phyloP scores from a whole-genome alignment of 306 rosid genomes.

The Vachellia pachyceras region DNA sequence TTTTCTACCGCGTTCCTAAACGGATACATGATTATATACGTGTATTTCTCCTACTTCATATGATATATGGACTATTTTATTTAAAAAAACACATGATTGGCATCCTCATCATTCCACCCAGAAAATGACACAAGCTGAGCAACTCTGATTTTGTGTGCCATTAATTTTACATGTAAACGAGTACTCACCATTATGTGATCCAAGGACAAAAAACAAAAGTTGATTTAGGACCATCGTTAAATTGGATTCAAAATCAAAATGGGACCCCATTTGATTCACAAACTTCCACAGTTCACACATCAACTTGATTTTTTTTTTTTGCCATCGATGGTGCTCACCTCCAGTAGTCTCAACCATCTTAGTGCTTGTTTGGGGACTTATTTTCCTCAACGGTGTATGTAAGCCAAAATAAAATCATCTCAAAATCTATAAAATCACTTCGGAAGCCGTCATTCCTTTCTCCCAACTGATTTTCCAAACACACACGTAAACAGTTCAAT shows the following conservation, averaged over 20 bases:
- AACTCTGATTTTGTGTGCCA: not conserved
- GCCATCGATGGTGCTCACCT: not conserved
- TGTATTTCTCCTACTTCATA: too few species aligned
- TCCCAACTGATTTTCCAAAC: too few species aligned
- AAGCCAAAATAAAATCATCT: too few species aligned
- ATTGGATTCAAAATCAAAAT: not conserved
- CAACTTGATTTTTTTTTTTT: not conserved
- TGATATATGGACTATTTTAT: too few species aligned
- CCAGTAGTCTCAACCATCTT: constrained; percentile 4
- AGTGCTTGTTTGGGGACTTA: too few species aligned
- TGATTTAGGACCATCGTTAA: not conserved
- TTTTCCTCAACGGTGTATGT: too few species aligned
- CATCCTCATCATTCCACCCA: not conserved
- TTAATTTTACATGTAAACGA: not conserved
- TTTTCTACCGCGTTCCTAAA: too few species aligned
- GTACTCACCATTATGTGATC: not conserved
- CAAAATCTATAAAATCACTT: too few species aligned
- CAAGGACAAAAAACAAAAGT: not conserved
- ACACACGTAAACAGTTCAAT: too few species aligned
- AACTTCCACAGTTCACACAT: not conserved
- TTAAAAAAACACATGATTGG: not conserved
- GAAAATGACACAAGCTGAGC: not conserved
- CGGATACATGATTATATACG: too few species aligned
- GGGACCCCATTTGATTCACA: constrained; percentile 10
- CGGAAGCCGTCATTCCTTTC: too few species aligned